A percentile compares a stretch with the other conserved stretches of the same genome.
phyloP scores from a whole-genome alignment of 2,329 filamentous ascomycete species.

The Helotiales sp. region DNA sequence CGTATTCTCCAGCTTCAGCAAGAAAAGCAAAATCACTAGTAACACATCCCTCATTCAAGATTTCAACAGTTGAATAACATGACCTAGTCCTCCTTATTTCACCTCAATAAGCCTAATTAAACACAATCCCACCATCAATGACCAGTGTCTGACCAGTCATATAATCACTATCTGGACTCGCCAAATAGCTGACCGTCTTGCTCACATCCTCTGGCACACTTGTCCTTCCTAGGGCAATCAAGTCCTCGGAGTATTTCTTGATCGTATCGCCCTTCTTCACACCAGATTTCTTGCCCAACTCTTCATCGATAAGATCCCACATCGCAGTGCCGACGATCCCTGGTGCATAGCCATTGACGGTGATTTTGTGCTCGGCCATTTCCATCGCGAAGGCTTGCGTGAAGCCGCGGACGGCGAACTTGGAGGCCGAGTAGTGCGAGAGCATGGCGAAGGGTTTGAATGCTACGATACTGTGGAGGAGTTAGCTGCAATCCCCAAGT shows the following conservation, averaged over 20 bases:
- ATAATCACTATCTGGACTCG: conserved; percentile 63
- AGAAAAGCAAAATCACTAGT: too few relatives aligned
- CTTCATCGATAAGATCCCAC: conserved; percentile 72
- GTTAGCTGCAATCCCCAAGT: neutral
- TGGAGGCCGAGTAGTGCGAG: conserved; percentile 67
- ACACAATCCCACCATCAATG: conserved; percentile 48
- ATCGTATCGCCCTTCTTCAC: conserved; percentile 58
- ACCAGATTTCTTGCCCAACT: conserved; percentile 57
- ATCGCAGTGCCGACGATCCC: conserved; percentile 69
- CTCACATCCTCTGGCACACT: conserved; percentile 68
- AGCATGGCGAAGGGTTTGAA: conserved; percentile 65
- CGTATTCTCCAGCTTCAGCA: too few relatives aligned
- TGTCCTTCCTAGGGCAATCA: conserved; percentile 61
- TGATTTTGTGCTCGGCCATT: conserved; percentile 67
- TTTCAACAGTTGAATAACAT: too few relatives aligned
- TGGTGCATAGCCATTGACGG: conserved; percentile 70
- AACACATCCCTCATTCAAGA: too few relatives aligned
- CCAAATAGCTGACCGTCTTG: conserved; percentile 65
- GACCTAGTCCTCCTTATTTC: too few relatives aligned
- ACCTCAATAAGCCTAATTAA: too few relatives aligned
- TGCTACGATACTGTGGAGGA: conserved; percentile 52
- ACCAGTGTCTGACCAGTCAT: conserved; percentile 70
- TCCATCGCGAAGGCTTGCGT: conserved; percentile 71
- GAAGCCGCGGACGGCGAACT: conserved; percentile 70
- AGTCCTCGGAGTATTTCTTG: conserved; percentile 56